Conservation (phyloP, 1,284 basidiomycete species). For the Austroboletus novae-zelandiae region DNA sequence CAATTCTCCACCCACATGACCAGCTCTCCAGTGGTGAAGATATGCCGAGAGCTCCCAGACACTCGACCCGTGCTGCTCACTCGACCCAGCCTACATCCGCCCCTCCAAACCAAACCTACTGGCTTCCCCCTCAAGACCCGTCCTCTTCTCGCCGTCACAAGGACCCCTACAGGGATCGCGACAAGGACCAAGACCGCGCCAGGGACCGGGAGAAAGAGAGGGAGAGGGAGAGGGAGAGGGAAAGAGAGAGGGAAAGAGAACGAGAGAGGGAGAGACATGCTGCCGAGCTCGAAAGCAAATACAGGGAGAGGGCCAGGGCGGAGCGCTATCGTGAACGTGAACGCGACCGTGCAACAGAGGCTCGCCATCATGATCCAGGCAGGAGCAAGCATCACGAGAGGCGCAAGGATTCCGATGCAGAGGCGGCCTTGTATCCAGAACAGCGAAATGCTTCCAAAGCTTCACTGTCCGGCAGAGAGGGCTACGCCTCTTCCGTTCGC, state of each 20-base stretch:
- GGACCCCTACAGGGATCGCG: slow-evolving; percentile 22
- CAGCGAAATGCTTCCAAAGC: slow-evolving; percentile 28
- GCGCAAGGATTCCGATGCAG: slow-evolving; percentile 35
- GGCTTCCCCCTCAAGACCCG: slow-evolving; percentile 25
- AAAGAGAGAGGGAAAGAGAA: slow-evolving; percentile 11
- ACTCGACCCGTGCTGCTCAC: slow-evolving; percentile 23
- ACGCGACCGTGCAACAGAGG: slow-evolving; percentile 25
- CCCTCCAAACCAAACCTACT: slow-evolving; percentile 18
- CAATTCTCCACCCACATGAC: slow-evolving; percentile 22
- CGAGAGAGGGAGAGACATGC: slow-evolving; percentile 19
- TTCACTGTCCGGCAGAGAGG: slow-evolving; percentile 31
- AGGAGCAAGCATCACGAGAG: slow-evolving; percentile 24
- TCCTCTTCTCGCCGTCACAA: slow-evolving; percentile 20
- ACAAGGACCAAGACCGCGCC: slow-evolving; percentile 13
- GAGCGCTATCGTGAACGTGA: slow-evolving; percentile 32
- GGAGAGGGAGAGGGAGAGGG: slow-evolving; percentile 16
- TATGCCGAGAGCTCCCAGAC: slow-evolving; percentile 18
- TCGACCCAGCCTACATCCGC: slow-evolving; percentile 21
- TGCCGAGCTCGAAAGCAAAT: slow-evolving; percentile 25
- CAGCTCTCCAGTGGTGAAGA: slow-evolving; percentile 24
- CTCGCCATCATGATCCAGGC: slow-evolving; percentile 23
- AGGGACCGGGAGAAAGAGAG: slow-evolving; percentile 12
- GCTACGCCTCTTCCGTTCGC: slow-evolving; percentile 22
- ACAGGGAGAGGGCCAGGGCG: slow-evolving; percentile 27
- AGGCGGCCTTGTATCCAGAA: slow-evolving; percentile 25